A percentile compares a stretch with the other conserved stretches of the same genome.
Evolutionary conservation across 306 rosid genomes (phyloP).

Genomic region (Hippophae gyantsensis): DNA sequence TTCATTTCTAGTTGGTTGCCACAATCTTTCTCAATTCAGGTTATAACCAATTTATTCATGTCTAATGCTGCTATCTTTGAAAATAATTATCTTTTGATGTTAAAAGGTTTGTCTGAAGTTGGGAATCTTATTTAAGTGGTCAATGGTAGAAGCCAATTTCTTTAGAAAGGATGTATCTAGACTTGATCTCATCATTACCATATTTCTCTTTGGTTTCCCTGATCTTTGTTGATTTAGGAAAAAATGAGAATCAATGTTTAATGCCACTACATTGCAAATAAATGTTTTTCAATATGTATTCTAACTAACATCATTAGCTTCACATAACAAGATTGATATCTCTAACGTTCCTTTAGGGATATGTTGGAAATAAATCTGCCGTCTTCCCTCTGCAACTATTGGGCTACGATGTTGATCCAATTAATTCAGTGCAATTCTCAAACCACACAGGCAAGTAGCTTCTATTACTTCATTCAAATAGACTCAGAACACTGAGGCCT

Average conservation of each 20-base stretch:
- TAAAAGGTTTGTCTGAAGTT: no score
- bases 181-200: no score
- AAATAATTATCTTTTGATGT: not conserved
- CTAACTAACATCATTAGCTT: not conserved
- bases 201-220: no score
- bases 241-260: not conserved
- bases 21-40: no score
- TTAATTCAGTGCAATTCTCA: conserved; percentile 82
- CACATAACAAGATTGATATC: conserved; percentile 5
- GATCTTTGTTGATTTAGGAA: no score
- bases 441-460: conserved; percentile 87
- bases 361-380: conserved; percentile 82
- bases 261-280: not conserved
- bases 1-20: no score
- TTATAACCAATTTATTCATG: not conserved
- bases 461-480: conserved; percentile 32
- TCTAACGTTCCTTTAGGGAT: conserved; percentile 38
- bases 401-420: conserved; percentile 91
- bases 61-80: not conserved
- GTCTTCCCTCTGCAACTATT: conserved; percentile 76
- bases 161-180: no score
- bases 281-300: not conserved
- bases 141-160: no score
- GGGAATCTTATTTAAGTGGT: no score
- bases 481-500: conserved; percentile 36